Evolutionary conservation across 768 basidiomycete species (phyloP), one percentile per base, ranked within the genome.

Genomic region (Pholiota microspora): DNA sequence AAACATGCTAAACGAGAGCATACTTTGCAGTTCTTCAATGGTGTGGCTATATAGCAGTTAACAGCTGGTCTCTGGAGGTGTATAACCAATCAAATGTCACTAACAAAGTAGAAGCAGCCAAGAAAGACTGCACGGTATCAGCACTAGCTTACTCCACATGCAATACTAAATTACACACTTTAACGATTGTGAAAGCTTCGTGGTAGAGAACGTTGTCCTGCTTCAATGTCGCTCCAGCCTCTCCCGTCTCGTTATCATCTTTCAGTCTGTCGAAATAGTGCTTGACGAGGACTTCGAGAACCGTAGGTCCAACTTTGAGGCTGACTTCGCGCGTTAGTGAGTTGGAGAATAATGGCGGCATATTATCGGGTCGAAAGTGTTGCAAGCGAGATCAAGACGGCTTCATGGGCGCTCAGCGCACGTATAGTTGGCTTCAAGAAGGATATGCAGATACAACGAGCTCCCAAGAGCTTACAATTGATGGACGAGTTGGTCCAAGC

Each of bases 201-300:
- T 94, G 88, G 62, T 92, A 94, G 54, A 94, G 69, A 24, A 94
- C 71, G 65, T 94, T 89, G 49, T 92, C 85, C 62, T 85, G 78
- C 62, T 81, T 75, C 53, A 90, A 71, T 32, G 74, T 73, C 12
- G 78, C 80, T 42, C 70, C 71, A 2, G 76, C 71, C 16, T 73
- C 73, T 9, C 47, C 51, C 16, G 74, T 69, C 34, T 73, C 69
- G 8, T 62, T 61, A 53, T 78, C 76, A 21, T 71, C 73, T 69
- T 74, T 82, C 45, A 83, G 67, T 12, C 84, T 79, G 40, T 88
- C 85, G 45, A 94, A 81, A 68, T 92, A 95, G 66, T 94, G 92
- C 67, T 88, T 89, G 64, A 93, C 77, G n/a, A 93, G 77, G 0
- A 88, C 91, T 60, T 86, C 88, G 18, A 92, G 65, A 29, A 90